Percentiles rank a stretch among this genome's conserved stretches.
phyloP scores from a whole-genome alignment of 345 rosid species.

The Leavenworthia alabamica region DNA sequence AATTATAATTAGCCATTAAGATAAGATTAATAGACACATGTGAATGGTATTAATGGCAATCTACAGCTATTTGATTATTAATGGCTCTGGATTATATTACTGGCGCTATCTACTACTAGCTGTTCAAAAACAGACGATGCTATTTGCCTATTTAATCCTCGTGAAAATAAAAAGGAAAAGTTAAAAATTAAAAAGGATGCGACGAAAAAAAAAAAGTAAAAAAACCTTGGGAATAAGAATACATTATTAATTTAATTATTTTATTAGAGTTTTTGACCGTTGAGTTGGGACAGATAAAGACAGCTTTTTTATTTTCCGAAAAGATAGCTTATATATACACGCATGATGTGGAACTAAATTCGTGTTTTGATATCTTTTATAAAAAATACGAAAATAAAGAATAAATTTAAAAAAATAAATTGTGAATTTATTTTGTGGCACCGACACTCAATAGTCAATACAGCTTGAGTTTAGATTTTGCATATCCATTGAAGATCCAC shows the following conservation, averaged over 20 bases:
- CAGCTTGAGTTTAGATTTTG: conserved; percentile 13
- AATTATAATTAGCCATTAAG: not conserved
- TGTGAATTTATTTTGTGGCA: conserved; percentile 2
- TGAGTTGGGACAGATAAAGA: conserved; percentile 19
- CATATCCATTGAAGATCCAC: conserved; percentile 1
- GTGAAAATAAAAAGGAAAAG: not conserved
- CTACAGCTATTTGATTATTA: too few relatives aligned
- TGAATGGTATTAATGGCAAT: too few relatives aligned
- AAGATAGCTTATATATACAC: conserved; percentile 17
- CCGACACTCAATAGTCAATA: conserved; percentile 28
- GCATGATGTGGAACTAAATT: conserved; percentile 12
- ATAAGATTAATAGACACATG: too few relatives aligned
- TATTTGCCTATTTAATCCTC: not conserved
- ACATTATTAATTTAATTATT: not conserved
- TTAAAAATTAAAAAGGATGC: not conserved
- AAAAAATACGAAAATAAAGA: not conserved
- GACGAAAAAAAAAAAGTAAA: too few relatives aligned
- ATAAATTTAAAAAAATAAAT: not conserved
- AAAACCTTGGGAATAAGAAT: not conserved
- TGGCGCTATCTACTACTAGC: conserved; percentile 6
- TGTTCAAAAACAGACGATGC: not conserved
- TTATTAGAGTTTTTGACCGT: conserved; percentile 22
- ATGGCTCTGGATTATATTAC: conserved; percentile 1
- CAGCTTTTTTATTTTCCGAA: conserved; percentile 10
- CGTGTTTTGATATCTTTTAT: conserved; percentile 8